phyloP scores from a whole-genome alignment of 192 early-diverging fungal genomes.

The Cetraspora pellucida region DNA sequence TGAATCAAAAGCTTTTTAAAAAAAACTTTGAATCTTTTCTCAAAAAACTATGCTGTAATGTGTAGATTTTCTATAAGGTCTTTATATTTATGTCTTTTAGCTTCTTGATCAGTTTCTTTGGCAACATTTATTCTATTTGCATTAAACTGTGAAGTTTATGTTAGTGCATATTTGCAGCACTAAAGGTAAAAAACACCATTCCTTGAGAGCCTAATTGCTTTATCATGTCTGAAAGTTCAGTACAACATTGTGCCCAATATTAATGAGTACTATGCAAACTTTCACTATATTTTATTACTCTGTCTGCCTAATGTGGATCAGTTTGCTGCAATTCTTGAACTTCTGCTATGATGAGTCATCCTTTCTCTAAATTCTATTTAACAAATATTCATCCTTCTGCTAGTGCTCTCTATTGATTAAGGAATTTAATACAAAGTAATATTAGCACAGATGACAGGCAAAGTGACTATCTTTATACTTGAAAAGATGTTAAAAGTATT shows the following conservation, averaged over 20 bases:
- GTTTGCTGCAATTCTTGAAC: no score
- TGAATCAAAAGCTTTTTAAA: neutral
- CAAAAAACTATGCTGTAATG: conserved; percentile 11
- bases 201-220: neutral
- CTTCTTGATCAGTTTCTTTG: neutral
- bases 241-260: no score
- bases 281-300: no score
- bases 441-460: neutral
- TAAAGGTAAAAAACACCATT: conserved; percentile 17
- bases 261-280: no score
- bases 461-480: neutral
- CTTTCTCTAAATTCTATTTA: neutral
- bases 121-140: neutral
- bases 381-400: conserved; percentile 2
- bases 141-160: neutral
- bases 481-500: conserved; percentile 11
- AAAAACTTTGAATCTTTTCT: neutral
- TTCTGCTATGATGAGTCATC: no score
- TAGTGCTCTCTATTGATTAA: conserved; percentile 4
- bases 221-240: conserved; percentile 14
- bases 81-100: neutral
- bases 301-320: no score
- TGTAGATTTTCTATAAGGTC: conserved; percentile 4
- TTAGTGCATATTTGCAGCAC: neutral
- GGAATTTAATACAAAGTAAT: conserved; percentile 16